Evolutionary conservation across 768 basidiomycete genomes (phyloP), one percentile per base, ranked within the genome.

Genomic region (Mrakia frigida): DNA sequence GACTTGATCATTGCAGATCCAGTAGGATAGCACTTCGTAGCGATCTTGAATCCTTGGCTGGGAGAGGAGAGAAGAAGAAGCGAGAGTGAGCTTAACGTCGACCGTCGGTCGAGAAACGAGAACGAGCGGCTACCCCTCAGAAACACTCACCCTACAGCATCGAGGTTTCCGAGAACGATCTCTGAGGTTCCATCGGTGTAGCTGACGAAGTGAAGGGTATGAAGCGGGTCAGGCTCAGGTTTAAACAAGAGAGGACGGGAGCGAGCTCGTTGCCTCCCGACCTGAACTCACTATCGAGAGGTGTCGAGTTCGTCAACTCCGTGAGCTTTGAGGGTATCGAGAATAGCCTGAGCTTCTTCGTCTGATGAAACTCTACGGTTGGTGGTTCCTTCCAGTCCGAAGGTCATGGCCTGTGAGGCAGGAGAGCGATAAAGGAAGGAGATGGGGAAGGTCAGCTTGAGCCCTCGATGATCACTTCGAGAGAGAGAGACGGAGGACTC

Each of bases 121-220:
- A 23, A 4, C 37, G 41, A 25, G 41, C 35, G 31, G 52, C n/a
- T 16, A 28, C 31, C 16, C n/a, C n/a, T n/a, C n/a, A n/a, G n/a
- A n/a, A 74, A 67, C 28, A 60, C 74, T 39, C 33, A 28, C 43
- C n/a, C 23, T 43, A 69, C 67, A 21, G 61, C 74, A 6, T 37
- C 41, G n/a, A 75, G 41, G 10, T 41, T 63, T 18, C 46, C 74
- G 28, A 75, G 67, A 35, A 69, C 68, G 18, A 31, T 31, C 46
- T 90, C 89, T 10, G 88, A 88, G 0, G 88, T 88, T 1, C 88
- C 88, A 35, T 84, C 84, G 16, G 82, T 84, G 74, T 90, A 89
- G 10, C 43, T 63, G 37, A 9, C n/a, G 28, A 28, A 31, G 63
- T 52, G 28, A 18, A 10, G n/a, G n/a, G n/a, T n/a, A n/a, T n/a